Base-by-base conservation (phyloP, 306 rosid genomes). In the Herpetospermum pedunculosum region DNA sequence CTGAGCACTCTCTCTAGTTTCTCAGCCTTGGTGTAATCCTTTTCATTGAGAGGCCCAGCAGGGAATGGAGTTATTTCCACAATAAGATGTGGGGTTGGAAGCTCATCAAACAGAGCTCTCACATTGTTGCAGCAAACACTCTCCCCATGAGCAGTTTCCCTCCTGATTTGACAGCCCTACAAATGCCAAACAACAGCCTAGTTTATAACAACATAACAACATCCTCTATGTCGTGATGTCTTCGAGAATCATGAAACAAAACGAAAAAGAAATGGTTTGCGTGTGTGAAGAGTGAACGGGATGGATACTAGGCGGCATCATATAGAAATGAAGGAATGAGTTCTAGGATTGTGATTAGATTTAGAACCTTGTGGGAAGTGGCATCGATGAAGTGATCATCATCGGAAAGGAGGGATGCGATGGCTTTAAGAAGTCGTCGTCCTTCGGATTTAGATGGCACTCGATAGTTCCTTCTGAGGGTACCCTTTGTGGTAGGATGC, bases 121-220 rank as follows among this genome's bases (percentile, higher is more conserved):
- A 93, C 97, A 37, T 93, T 91, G 88, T 89, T 93, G 85, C 98
- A 91, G 75, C 98, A 93, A 19, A 93, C 98, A 73, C 94, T 93
- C 84, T 93, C 98, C 76, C 98, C 98, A 80, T 93, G 98, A 64
- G 98, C 97, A 71, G 90, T 91, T 83, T 90, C 96, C 84, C 97
- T 85, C 54, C 98, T 85, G 76, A 93, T 91, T 81, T 93, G 98
- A 68, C 98, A 93, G 58, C 98, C 98, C 96, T 93, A 35, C 79
- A 75, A 77, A 72, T 29, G 34, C 70, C 72, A 70, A 29, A 73
- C 48, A 34, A 12, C 59, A 60, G 43, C 0, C 25, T 28, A 4
- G 35, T 60, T 60, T 16, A 18, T 32, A 59, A 59, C 58, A 52
- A n/a, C 13, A 32, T 16, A 28, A 30, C 23, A 6, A 3, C 67